A percentile compares a stretch with the other conserved stretches of the same genome.
phyloP scores from a whole-genome alignment of 257 asterid species.

The Solanum dulcamara region DNA sequence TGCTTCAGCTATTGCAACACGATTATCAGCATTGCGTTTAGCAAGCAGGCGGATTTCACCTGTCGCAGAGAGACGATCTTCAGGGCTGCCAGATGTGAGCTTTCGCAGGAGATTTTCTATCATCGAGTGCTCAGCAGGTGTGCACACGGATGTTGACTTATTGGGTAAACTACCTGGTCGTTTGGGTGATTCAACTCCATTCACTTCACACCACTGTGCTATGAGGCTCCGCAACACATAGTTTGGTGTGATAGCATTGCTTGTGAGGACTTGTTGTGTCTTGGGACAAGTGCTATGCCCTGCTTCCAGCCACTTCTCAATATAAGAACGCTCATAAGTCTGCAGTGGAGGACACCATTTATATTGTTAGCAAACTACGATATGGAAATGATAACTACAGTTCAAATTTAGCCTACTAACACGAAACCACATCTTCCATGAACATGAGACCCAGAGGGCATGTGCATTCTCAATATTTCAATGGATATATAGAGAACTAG shows the following conservation, averaged over 20 bases:
- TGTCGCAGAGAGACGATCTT: slow-evolving; percentile 79
- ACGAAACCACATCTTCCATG: neutral
- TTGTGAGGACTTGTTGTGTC: slow-evolving; percentile 78
- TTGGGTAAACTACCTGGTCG: slow-evolving; percentile 44
- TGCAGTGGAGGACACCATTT: slow-evolving; percentile 13
- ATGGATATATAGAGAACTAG: neutral
- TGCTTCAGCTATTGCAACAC: slow-evolving; percentile 96
- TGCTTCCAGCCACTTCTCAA: slow-evolving; percentile 88
- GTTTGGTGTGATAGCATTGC: slow-evolving; percentile 71
- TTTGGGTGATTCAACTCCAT: slow-evolving; percentile 83
- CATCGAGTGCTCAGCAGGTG: slow-evolving; percentile 58
- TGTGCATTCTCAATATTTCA: neutral
- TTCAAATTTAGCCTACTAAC: neutral
- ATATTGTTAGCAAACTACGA: neutral
- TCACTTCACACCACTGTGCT: slow-evolving; percentile 92
- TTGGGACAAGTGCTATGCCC: slow-evolving; percentile 90
- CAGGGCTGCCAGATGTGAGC: slow-evolving; percentile 68
- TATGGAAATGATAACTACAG: neutral
- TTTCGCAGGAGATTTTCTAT: slow-evolving; percentile 60
- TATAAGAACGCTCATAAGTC: slow-evolving; percentile 86
- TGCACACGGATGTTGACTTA: slow-evolving; percentile 44
- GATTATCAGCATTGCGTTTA: slow-evolving; percentile 85
- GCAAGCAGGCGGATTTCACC: slow-evolving; percentile 97
- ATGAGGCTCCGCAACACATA: slow-evolving; percentile 93
- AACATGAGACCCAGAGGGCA: neutral